Evolutionary conservation across 148 eudicot species (phyloP).

Genomic region (Rhododendron griersonianum): DNA sequence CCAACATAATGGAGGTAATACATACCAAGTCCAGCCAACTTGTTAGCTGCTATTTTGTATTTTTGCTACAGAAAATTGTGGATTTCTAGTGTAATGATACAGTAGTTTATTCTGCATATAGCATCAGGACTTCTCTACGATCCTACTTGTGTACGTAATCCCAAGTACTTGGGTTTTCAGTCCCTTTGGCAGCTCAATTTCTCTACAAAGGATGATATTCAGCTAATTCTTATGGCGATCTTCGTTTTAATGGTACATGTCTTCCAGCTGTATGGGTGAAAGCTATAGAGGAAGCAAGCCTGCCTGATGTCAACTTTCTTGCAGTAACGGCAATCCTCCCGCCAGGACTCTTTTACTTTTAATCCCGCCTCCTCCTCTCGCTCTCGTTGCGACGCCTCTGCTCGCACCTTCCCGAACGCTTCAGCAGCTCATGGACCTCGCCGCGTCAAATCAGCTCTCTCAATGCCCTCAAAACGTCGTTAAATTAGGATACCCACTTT

Average conservation of each 20-base stretch:
- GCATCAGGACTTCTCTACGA: not conserved
- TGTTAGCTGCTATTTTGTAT: not conserved
- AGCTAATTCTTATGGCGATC: not conserved
- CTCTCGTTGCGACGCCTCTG: too few relatives aligned
- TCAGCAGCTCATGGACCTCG: too few relatives aligned
- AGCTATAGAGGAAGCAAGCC: not conserved
- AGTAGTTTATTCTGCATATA: not conserved
- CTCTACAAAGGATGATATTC: not conserved
- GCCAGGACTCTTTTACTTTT: too few relatives aligned
- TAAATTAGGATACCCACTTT: conserved; percentile 29
- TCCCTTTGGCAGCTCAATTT: not conserved
- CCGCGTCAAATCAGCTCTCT: conserved; percentile 7
- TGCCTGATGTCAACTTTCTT: conserved; percentile 1
- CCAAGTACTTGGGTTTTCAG: not conserved
- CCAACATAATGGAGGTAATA: not conserved
- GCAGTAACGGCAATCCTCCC: not conserved
- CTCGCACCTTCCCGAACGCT: too few relatives aligned
- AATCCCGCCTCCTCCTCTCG: too few relatives aligned
- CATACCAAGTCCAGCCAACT: not conserved
- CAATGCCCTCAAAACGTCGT: conserved; percentile 35
- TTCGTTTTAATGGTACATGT: not conserved
- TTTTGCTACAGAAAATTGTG: not conserved
- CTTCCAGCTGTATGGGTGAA: not conserved
- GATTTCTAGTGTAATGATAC: not conserved
- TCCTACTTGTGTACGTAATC: not conserved